Evolutionary conservation across 2,329 filamentous ascomycete species (phyloP).

Genomic region (Orbilia brochopaga): DNA sequence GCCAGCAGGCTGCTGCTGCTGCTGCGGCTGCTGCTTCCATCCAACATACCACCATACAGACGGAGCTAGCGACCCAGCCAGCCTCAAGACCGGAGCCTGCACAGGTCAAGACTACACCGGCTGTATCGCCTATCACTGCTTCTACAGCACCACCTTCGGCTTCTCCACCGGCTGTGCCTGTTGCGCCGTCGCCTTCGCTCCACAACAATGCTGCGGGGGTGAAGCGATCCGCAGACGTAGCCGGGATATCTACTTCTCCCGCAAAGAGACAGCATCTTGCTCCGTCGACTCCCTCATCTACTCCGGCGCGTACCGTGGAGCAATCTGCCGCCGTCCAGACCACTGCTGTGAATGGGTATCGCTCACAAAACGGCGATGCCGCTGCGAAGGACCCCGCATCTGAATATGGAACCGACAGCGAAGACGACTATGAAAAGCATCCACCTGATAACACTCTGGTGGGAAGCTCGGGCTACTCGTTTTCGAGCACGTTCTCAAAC

Average conservation of each 20-base stretch:
- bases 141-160: constrained; percentile 1
- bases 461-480: constrained; percentile 51
- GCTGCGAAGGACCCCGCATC: constrained; percentile 5
- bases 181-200: neutral
- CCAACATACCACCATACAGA: constrained; percentile 14
- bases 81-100: constrained; percentile 12
- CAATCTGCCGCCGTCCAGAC: constrained; percentile 26
- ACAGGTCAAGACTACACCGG: constrained; percentile 11
- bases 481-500: constrained; percentile 38
- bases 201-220: constrained; percentile 13
- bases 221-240: constrained; percentile 28
- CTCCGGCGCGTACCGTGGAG: constrained; percentile 13
- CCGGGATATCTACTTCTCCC: constrained; percentile 22
- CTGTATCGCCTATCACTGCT: constrained; percentile 1
- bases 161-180: constrained; percentile 6
- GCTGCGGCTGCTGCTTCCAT: neutral
- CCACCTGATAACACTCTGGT: constrained; percentile 46
- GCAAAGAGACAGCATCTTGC: constrained; percentile 28
- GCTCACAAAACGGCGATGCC: constrained; percentile 7
- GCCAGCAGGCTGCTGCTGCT: constrained; percentile 3
- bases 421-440: constrained; percentile 50
- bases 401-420: constrained; percentile 46
- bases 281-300: constrained; percentile 8
- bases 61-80: constrained; percentile 7
- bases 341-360: constrained; percentile 5